These are phyloP conservation scores for Scenedesmus sp. DNA, from an alignment of 163 green algal species.

Conservation along the genomic window DNA sequence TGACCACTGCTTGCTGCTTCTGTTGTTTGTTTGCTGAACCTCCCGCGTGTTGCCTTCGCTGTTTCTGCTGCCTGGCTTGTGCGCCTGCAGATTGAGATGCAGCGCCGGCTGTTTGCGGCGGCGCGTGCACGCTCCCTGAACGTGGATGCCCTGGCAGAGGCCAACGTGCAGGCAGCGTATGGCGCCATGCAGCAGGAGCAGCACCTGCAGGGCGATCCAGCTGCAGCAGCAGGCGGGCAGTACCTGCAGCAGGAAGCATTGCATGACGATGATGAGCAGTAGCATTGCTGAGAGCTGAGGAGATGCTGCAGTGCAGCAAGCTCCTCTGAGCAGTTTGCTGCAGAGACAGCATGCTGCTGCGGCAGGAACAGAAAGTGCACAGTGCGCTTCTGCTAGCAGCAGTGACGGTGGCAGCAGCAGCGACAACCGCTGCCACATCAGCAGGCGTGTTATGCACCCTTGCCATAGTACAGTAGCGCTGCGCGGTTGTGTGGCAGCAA, in stretches of 20 bases:
- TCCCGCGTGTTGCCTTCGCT: neutral
- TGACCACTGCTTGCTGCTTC: neutral
- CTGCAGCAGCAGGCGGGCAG: constrained; percentile 12
- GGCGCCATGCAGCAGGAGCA: constrained; percentile 30
- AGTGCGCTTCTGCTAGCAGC: neutral
- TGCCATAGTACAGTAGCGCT: no score
- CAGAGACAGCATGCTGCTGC: neutral
- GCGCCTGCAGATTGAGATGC: constrained; percentile 73
- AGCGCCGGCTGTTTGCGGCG: constrained; percentile 82
- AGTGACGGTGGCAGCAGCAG: neutral
- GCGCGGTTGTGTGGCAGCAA: no score
- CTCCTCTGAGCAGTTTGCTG: no score
- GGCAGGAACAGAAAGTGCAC: neutral
- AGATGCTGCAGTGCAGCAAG: neutral
- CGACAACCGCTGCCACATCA: neutral
- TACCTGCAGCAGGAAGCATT: neutral
- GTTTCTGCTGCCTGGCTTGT: neutral
- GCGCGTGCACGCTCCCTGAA: constrained; percentile 69
- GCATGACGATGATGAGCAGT: neutral
- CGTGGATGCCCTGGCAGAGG: constrained; percentile 15
- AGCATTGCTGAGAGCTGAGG: neutral
- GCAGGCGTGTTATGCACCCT: neutral
- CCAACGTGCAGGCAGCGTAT: constrained; percentile 32
- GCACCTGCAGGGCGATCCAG: neutral
- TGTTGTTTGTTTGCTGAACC: neutral